Evolutionary conservation across 176 grass and related monocot species (phyloP).

Genomic region (Cenchrus fungigraminus): DNA sequence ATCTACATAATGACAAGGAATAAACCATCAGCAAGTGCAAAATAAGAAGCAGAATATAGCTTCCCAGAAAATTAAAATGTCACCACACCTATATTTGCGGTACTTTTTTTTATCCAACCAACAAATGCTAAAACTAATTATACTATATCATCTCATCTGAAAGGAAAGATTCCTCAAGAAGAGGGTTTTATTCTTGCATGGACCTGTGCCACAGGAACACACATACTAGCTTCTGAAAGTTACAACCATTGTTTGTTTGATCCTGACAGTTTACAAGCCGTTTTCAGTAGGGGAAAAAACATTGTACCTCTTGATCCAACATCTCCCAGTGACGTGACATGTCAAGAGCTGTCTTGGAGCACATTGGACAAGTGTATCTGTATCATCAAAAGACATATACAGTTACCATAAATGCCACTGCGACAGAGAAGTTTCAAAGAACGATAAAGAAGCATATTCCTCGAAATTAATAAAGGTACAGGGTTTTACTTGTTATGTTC

Average conservation of each 20-base stretch:
- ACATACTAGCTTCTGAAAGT: conserved; percentile 21
- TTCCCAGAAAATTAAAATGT: conserved; percentile 6
- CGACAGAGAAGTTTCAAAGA: conserved; percentile 1
- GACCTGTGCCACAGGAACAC: conserved; percentile 6
- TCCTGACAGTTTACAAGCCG: background rate
- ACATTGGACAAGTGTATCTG: conserved; percentile 95
- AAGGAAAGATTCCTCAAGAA: background rate
- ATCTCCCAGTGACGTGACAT: conserved; percentile 58
- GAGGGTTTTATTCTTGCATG: background rate
- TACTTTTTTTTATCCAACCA: background rate
- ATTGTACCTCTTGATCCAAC: conserved; percentile 90
- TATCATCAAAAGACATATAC: conserved; percentile 44
- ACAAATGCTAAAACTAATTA: background rate
- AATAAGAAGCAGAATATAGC: conserved; percentile 11
- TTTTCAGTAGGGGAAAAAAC: conserved; percentile 15
- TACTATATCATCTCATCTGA: background rate
- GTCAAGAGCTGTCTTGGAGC: conserved; percentile 73
- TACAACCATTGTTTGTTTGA: background rate
- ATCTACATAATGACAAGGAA: conserved; percentile 60
- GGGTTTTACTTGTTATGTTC: conserved; percentile 69
- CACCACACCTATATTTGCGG: conserved; percentile 5
- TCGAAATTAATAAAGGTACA: conserved; percentile 24
- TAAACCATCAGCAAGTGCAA: conserved; percentile 13
- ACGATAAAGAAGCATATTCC: conserved; percentile 2
- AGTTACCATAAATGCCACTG: conserved; percentile 36